These are phyloP conservation scores for Pseudogymnoascus destructans DNA, from an alignment of 2,329 filamentous ascomycete species.

Conservation along the genomic window DNA sequence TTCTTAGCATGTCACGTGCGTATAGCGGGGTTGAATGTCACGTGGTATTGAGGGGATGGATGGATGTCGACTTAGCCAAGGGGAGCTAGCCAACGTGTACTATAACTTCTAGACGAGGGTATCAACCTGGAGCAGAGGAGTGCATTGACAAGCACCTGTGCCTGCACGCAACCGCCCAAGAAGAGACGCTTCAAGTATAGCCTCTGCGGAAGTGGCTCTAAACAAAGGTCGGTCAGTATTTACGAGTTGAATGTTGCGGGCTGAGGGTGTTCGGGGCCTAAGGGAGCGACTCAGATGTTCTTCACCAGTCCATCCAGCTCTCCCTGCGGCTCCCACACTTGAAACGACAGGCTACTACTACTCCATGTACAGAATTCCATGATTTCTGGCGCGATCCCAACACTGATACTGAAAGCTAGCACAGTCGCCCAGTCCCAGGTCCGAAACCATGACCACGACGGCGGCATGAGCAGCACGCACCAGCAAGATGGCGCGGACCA, in stretches of 20 bases:
- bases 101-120: neutral
- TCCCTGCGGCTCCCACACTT: neutral
- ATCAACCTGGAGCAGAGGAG: neutral
- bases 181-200: neutral
- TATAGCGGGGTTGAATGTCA: neutral
- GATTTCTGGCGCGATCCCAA: neutral
- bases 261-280: neutral
- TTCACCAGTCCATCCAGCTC: neutral
- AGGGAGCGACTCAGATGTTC: neutral
- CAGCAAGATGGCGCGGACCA: neutral
- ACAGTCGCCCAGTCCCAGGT: neutral
- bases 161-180: neutral
- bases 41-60: neutral
- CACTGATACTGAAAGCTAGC: conserved; percentile 6
- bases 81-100: conserved; percentile 8
- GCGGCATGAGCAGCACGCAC: neutral
- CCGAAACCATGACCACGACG: conserved; percentile 1
- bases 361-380: neutral
- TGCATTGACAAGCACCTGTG: conserved; percentile 3
- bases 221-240: conserved; percentile 2
- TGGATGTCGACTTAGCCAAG: conserved; percentile 1
- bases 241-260: neutral
- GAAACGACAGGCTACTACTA: neutral
- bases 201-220: neutral
- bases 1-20: neutral